Percentiles rank a stretch among this genome's conserved stretches.
These are phyloP conservation scores for Ilex asprella DNA, from an alignment of 257 asterid genomes.

Conservation along the genomic window DNA sequence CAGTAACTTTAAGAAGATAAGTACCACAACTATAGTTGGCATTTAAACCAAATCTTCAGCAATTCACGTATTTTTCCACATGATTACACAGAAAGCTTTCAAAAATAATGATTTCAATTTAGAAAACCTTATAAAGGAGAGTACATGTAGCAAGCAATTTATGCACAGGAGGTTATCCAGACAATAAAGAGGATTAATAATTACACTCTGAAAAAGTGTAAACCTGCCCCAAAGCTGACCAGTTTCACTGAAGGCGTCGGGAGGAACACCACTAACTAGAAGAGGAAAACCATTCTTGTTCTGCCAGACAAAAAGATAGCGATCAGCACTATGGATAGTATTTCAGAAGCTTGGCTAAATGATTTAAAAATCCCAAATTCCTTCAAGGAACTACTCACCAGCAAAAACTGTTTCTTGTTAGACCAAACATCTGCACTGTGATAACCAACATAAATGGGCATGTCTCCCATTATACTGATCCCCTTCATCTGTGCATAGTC, in stretches of 20 bases:
- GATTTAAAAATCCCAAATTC: constrained; percentile 4
- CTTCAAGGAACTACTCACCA: constrained; percentile 45
- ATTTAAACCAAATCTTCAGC: too few relatives aligned
- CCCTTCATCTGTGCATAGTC: constrained; percentile 75
- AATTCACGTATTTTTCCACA: too few relatives aligned
- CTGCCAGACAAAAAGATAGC: constrained; percentile 37
- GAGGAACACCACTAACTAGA: constrained; percentile 95
- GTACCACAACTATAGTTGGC: too few relatives aligned
- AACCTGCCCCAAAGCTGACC: constrained; percentile 99
- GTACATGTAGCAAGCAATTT: neutral
- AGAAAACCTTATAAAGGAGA: too few relatives aligned
- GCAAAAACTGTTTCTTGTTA: constrained; percentile 77
- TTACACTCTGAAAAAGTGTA: constrained; percentile 16
- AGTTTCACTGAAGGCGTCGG: constrained; percentile 94
- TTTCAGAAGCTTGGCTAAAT: constrained; percentile 10
- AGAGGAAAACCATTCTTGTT: constrained; percentile 70
- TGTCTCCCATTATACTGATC: constrained; percentile 96
- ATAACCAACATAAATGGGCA: constrained; percentile 98
- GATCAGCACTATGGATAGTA: constrained; percentile 12
- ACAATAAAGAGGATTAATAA: neutral
- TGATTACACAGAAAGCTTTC: too few relatives aligned
- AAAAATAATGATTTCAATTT: too few relatives aligned
- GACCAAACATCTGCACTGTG: constrained; percentile 99
- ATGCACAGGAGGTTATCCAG: neutral
- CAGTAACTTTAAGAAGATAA: too few relatives aligned